These are phyloP conservation scores for Carex pumila DNA, from an alignment of 176 grass and related monocot species.

Conservation along the genomic window DNA sequence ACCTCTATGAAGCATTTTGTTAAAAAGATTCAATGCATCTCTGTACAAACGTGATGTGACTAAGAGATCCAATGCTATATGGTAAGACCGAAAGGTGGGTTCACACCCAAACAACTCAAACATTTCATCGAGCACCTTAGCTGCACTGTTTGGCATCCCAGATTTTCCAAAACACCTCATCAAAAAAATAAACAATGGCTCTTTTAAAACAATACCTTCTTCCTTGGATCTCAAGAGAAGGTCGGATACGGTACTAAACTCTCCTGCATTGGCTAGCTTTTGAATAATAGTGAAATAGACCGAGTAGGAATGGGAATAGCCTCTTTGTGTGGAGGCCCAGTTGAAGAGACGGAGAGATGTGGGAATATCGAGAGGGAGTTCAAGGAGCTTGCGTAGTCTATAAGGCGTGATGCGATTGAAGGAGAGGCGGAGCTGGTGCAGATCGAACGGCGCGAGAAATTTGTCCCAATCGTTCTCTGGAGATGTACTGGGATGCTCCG, in stretches of 20 bases:
- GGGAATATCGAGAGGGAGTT: slow-evolving; percentile 48
- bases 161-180: slow-evolving; percentile 30
- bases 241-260: slow-evolving; percentile 30
- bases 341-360: slow-evolving; percentile 67
- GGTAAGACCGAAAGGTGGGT: slow-evolving; percentile 74
- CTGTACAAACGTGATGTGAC: slow-evolving; percentile 41
- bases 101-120: slow-evolving; percentile 27
- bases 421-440: slow-evolving; percentile 60
- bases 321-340: slow-evolving; percentile 49
- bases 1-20: slow-evolving; percentile 46
- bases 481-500: not conserved
- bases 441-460: slow-evolving; percentile 65
- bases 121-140: slow-evolving; percentile 84
- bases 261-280: slow-evolving; percentile 40
- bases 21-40: slow-evolving; percentile 40
- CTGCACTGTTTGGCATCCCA: slow-evolving; percentile 39
- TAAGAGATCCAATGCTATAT: slow-evolving; percentile 49
- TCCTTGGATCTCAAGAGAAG: slow-evolving; percentile 33
- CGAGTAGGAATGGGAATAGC: slow-evolving; percentile 40
- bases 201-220: slow-evolving; percentile 36
- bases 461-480: slow-evolving; percentile 47
- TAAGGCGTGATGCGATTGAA: slow-evolving; percentile 42
- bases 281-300: slow-evolving; percentile 43
- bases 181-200: slow-evolving; percentile 40
- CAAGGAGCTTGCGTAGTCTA: slow-evolving; percentile 26